These are phyloP conservation scores for Dactylellina parvicollis DNA, from an alignment of 2,329 filamentous ascomycete genomes.

Conservation along the genomic window DNA sequence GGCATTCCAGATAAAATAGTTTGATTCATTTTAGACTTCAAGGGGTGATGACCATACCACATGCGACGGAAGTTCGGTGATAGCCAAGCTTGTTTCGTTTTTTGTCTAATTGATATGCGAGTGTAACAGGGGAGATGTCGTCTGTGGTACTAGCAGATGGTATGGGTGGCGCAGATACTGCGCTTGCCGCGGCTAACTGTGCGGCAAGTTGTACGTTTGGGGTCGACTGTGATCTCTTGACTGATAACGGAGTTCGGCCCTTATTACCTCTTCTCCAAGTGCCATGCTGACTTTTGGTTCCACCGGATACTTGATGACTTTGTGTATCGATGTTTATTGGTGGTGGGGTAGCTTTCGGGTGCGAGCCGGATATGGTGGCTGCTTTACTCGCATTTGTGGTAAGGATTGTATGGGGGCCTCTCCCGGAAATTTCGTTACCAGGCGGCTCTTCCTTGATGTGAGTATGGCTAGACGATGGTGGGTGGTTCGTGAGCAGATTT, in stretches of 20 bases:
- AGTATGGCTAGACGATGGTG: conserved; percentile 1
- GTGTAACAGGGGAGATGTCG: conserved; percentile 50
- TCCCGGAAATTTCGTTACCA: neutral
- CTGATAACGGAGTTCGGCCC: conserved; percentile 51
- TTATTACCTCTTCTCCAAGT: conserved; percentile 53
- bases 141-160: conserved; percentile 50
- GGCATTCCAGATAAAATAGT: too few species aligned
- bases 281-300: conserved; percentile 47
- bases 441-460: conserved; percentile 37
- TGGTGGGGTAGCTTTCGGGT: conserved; percentile 31
- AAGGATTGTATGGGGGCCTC: conserved; percentile 11
- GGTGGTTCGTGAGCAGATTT: conserved; percentile 2
- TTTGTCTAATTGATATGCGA: conserved; percentile 67
- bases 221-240: conserved; percentile 58
- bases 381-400: conserved; percentile 21
- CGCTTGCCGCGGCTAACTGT: conserved; percentile 55
- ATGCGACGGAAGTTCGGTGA: conserved; percentile 92
- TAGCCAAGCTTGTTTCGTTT: conserved; percentile 93
- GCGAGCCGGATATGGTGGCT: conserved; percentile 32
- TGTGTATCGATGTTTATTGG: conserved; percentile 51
- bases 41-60: conserved; percentile 74
- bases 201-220: conserved; percentile 58
- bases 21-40: too few species aligned
- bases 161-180: conserved; percentile 44
- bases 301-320: conserved; percentile 27